phyloP scores from a whole-genome alignment of 805 yeast species.

The Yueomyces sinensis region DNA sequence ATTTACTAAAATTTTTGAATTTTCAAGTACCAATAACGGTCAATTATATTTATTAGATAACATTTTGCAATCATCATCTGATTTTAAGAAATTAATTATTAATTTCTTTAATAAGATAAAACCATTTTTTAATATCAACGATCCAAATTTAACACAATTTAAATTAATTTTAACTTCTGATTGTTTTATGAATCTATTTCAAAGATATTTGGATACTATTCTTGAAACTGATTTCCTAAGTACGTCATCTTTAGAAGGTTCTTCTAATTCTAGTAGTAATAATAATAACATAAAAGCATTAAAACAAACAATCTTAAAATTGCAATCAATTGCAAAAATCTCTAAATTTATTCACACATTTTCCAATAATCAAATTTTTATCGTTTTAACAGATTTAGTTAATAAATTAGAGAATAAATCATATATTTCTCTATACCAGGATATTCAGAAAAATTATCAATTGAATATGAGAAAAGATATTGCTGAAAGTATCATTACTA shows the following conservation, averaged over 20 bases:
- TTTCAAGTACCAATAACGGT: constrained; percentile 6
- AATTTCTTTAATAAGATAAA: constrained; percentile 28
- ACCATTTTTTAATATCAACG: constrained; percentile 24
- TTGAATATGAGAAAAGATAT: constrained; percentile 16
- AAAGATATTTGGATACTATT: constrained; percentile 12
- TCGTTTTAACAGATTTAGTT: constrained; percentile 12
- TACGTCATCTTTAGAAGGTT: constrained; percentile 1
- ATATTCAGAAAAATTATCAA: constrained; percentile 18
- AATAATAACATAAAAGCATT: constrained; percentile 9
- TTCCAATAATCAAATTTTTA: constrained; percentile 9
- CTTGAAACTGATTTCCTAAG: constrained; percentile 9
- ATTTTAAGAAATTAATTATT: constrained; percentile 34
- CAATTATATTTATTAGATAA: too few species aligned
- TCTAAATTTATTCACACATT: constrained; percentile 8
- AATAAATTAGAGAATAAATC: constrained; percentile 11
- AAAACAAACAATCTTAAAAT: constrained; percentile 13
- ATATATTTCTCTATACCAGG: constrained; percentile 19
- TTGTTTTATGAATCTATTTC: constrained; percentile 15
- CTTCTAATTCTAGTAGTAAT: not conserved
- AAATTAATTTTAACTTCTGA: constrained; percentile 17
- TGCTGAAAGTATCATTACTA: constrained; percentile 18
- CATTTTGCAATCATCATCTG: constrained; percentile 11
- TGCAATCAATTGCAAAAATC: constrained; percentile 10
- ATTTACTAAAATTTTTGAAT: constrained; percentile 29
- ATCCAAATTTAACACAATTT: constrained; percentile 9